Base-by-base conservation (phyloP, 345 rosid species). In the Toxicodendron radicans region DNA sequence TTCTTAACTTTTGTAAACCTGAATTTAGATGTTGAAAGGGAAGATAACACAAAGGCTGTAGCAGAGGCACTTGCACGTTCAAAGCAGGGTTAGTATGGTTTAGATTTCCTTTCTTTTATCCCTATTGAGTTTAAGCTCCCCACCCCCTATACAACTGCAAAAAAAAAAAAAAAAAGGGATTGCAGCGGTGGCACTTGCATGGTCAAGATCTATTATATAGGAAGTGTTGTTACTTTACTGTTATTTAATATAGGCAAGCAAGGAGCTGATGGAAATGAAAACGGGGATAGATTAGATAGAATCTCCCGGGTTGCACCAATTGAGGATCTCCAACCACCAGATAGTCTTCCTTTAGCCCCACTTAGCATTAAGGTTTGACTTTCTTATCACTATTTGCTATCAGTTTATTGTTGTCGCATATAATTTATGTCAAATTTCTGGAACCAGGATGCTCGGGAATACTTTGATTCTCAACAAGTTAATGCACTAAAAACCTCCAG, bases 381-480 rank as follows among this genome's bases (percentile, higher is more conserved):
- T 70, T 68, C 59, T 74, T 20, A 41, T 24, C 43, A 45, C 69
- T 49, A 21, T 60, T 32, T 81, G 66, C 69, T 74, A 58, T 64
- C 59, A 4, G 74, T 76, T 32, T 54, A 58, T 79, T 69, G 54
- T 49, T 63, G 27, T 68, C 65, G 16, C 9, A 33, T 66, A 51
- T 32, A 30, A 27, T 35, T 41, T 75, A 45, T 68, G n/a, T 23
- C 68, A 43, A 48, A 10, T 70, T 73, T 70, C 77, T 49, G 32
- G 78, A 81, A 80, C 76, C 82, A 92, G 99, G 95, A 95, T 82
- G 95, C 97, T 49, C 89, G 99, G 70, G 99, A 95, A 66, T 95
- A 95, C 84, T 95, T 95, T 77, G 97, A 95, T 85, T 91, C 95
- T 69, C 99, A 92, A 84, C 99, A 91, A 88, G 95, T 79, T 70